Conservation (phyloP, 2,329 filamentous ascomycete species). For the Diaporthe humulicola region DNA sequence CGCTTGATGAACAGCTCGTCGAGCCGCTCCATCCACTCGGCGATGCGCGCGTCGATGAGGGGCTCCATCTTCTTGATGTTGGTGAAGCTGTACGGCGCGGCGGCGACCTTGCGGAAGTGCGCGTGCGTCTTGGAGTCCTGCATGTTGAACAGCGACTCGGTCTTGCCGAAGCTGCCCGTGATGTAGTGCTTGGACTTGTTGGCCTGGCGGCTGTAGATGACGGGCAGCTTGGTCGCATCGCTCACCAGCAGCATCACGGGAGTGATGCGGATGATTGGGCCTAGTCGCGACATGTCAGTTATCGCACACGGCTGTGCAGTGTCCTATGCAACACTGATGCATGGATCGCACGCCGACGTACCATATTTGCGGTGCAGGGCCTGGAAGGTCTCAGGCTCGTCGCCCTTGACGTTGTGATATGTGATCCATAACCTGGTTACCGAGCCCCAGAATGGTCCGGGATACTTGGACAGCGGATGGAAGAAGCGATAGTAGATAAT, state of each 20-base stretch:
- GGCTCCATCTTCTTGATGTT: slow-evolving; percentile 72
- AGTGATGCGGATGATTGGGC: slow-evolving; percentile 65
- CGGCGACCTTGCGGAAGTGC: slow-evolving; percentile 66
- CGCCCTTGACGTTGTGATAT: slow-evolving; percentile 62
- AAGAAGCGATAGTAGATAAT: slow-evolving; percentile 64
- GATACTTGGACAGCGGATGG: slow-evolving; percentile 65
- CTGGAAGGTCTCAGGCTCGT: slow-evolving; percentile 57
- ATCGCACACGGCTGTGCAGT: neutral
- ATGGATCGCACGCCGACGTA: slow-evolving; percentile 42
- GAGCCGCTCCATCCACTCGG: slow-evolving; percentile 64
- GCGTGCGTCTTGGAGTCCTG: slow-evolving; percentile 64
- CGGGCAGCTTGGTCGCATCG: slow-evolving; percentile 66
- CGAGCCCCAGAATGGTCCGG: slow-evolving; percentile 66
- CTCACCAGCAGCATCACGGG: slow-evolving; percentile 66
- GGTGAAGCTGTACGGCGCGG: slow-evolving; percentile 66
- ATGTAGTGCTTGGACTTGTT: slow-evolving; percentile 72
- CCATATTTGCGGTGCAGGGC: slow-evolving; percentile 60
- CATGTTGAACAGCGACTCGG: slow-evolving; percentile 70
- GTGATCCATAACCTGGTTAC: slow-evolving; percentile 66
- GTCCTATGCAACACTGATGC: neutral
- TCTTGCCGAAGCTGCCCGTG: slow-evolving; percentile 68
- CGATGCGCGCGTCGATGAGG: slow-evolving; percentile 64
- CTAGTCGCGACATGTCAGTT: slow-evolving; percentile 46
- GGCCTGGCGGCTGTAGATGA: slow-evolving; percentile 67
- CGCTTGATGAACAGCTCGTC: slow-evolving; percentile 56